These are phyloP conservation scores for Cladophialophora yegresii DNA, from an alignment of 2,329 filamentous ascomycete genomes.

Conservation along the genomic window DNA sequence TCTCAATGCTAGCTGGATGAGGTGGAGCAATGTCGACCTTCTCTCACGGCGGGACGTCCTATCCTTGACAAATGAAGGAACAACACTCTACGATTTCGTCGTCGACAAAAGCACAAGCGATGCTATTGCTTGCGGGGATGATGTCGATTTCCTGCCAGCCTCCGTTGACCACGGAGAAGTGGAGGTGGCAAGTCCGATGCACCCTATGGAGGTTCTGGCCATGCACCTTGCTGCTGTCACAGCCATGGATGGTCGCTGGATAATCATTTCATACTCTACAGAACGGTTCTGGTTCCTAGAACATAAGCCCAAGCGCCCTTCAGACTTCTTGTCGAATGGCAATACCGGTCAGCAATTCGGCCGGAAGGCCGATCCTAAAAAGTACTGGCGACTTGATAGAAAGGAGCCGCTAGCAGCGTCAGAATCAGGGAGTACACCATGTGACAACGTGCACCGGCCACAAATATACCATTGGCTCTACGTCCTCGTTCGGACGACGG, in stretches of 20 bases:
- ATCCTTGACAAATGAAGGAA: neutral
- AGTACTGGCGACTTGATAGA: neutral
- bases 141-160: slow-evolving; percentile 4
- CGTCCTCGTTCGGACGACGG: slow-evolving; percentile 1
- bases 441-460: slow-evolving; percentile 2
- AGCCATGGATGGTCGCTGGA: slow-evolving; percentile 3
- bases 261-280: slow-evolving; percentile 13
- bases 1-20: neutral
- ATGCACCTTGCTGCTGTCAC: slow-evolving; percentile 17
- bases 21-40: slow-evolving; percentile 11
- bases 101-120: slow-evolving; percentile 24
- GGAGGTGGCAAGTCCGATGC: neutral
- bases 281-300: slow-evolving; percentile 18
- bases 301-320: neutral
- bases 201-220: neutral
- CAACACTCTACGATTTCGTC: slow-evolving; percentile 12
- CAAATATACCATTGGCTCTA: slow-evolving; percentile 11
- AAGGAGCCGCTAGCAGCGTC: neutral
- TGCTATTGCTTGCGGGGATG: slow-evolving; percentile 18
- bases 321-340: neutral
- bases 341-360: neutral
- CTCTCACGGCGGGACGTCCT: slow-evolving; percentile 6
- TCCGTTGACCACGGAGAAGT: neutral
- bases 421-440: neutral
- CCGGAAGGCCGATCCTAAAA: neutral